Evolutionary conservation across 2,329 filamentous ascomycete genomes (phyloP), one percentile per base, ranked within the genome.

Genomic region (Pezicula carpinea): DNA sequence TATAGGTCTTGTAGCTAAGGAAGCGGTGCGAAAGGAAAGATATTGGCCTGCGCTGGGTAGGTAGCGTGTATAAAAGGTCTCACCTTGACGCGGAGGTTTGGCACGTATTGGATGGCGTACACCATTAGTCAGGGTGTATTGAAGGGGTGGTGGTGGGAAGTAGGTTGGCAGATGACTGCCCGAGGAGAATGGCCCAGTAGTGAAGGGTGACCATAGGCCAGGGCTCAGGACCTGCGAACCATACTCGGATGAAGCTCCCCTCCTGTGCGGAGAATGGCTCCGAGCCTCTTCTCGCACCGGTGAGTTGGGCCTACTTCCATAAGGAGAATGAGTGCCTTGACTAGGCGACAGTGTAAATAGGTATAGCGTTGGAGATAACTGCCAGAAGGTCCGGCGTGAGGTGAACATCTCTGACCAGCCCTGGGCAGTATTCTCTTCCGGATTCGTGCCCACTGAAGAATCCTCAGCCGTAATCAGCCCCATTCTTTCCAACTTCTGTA

Each of bases 401-500:
- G 91, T 85, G 63, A 93, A 96, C 85, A 95, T 91, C 43, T 79
- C 72, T 22, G 75, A 74, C 87, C 88, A 96, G 44, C 78, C 82
- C 35, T 83, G 77, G 8, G 78, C 73, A 31, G 75, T 73, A 39
- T 81, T 79, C 43, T 84, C 78, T 36, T 82, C 76, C 13, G 79
- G 65, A 32, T 79, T 77, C 1, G 77, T 72, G 4, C 89, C 89
- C 2, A 93, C 87, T 1, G 79, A 77, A 0, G 87, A 89, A 59
- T 95, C 85, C 45, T 87, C 77, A 19, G 79, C 86, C 0, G 84
- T 75, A 43, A 96, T 82, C 44, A 97, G 68, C 1, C 91, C 90
- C 90, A 96, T 96, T 46, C 90, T 80, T 71, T 96, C 92, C 38
- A 96, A 79, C 72, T 96, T 96, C 19, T 88, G 87, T 36, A 96